Conservation (phyloP, 1,284 basidiomycete genomes). For the Cryptococcus amylolentus region DNA sequence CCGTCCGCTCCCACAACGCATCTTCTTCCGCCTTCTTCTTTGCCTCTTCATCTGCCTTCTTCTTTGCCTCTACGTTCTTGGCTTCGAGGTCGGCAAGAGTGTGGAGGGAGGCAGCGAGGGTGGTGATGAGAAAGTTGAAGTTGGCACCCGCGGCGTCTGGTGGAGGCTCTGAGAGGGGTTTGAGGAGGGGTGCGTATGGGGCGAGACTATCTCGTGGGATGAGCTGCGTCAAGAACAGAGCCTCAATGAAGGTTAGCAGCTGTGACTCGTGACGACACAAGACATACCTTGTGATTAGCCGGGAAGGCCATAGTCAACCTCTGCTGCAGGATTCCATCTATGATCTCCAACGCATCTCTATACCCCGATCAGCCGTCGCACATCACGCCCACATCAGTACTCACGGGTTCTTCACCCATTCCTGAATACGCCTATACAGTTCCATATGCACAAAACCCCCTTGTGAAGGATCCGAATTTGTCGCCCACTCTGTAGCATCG, state of each 20-base stretch:
- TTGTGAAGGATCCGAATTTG: constrained; percentile 8
- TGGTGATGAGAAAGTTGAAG: constrained; percentile 5
- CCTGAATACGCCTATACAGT: constrained; percentile 5
- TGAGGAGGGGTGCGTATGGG: constrained; percentile 8
- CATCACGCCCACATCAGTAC: neutral
- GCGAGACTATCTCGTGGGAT: constrained; percentile 4
- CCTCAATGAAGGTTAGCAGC: constrained; percentile 1
- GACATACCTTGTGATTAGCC: constrained; percentile 8
- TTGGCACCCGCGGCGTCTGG: neutral
- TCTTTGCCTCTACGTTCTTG: constrained; percentile 1
- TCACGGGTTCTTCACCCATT: constrained; percentile 9
- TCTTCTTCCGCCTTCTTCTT: constrained; percentile 9
- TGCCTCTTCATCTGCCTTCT: constrained; percentile 8
- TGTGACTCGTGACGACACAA: neutral
- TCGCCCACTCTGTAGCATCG: constrained; percentile 9
- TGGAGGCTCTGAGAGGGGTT: constrained; percentile 2
- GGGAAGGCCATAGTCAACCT: constrained; percentile 8
- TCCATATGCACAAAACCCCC: constrained; percentile 3
- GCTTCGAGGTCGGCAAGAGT: neutral
- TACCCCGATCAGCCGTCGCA: neutral
- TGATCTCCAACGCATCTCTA: constrained; percentile 8
- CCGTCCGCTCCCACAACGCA: constrained; percentile 3
- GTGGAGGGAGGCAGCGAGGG: constrained; percentile 4
- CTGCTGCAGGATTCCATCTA: constrained; percentile 10
- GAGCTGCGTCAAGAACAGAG: constrained; percentile 9